Evolutionary conservation across 176 grass and related monocot genomes (phyloP), one percentile per base, ranked within the genome.

Genomic region (Aegilops tauschii): DNA sequence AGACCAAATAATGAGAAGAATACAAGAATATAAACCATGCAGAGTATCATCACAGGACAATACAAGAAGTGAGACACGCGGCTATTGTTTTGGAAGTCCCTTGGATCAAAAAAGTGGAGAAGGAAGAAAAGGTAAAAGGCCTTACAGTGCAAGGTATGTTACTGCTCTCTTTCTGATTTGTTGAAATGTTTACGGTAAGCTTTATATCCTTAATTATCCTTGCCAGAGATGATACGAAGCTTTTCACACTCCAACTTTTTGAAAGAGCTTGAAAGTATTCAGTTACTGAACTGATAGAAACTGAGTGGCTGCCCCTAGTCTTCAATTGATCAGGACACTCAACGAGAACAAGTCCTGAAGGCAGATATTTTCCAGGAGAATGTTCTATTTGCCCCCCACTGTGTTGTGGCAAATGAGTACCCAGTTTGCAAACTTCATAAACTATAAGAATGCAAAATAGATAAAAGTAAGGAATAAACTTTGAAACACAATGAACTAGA

Each of bases 371-470:
- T 77, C 78, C 89, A 73, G 89, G 73, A 49, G 94, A 90, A 62
- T 83, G 36, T 72, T 99, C 97, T 69, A 82, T 91, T 83, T 98
- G 97, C 32, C 92, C 93, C 61, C 87, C 88, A 88, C 67, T 86
- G 59, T 82, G 79, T 61, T 94, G 93, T 77, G 97, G 90, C 31
- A 77, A 80, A 91, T 99, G 97, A 83, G 84, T 90, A 81, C 97
- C 97, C 73, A 99, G 81, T 83, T 94, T 99, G 92, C 97, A 99
- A 86, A 87, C 82, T 84, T 96, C 94, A 87, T 99, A 99, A 86
- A 96, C 97, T 99, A 56, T 65, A 87, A 54, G 50, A 54, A 73
- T 64, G 77, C 5, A 87, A 42, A 79, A 88, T 47, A 25, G 83
- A 68, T 12, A 85, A 64, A 52, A 78, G 42, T 74, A 56, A 85